Base-by-base conservation (phyloP, 1,284 basidiomycete genomes). In the Tremellales sp. region DNA sequence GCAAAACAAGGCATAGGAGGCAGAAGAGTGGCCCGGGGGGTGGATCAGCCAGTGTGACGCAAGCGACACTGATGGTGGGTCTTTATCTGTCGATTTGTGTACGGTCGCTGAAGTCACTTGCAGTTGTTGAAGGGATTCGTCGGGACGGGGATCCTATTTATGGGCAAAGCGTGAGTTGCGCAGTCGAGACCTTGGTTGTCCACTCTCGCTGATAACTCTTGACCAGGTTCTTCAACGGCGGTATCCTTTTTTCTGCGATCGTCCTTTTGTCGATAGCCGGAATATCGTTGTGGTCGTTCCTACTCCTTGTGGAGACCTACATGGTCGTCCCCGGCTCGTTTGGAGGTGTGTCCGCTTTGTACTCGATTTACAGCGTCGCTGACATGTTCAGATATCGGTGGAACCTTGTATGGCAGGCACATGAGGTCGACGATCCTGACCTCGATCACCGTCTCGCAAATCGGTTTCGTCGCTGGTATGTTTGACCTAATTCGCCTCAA, bases 71-170 rank as follows among this genome's bases (percentile, higher is more conserved):
- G 36, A 94, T 95, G 90, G 88, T 87, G 59, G 42, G 79, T 68
- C 19, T 43, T 18, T 18, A 28, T 40, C 26, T 10, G 34, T 36
- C 16, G 9, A 36, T 42, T 38, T 5, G 14, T 5, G 16, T 38
- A 42, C 28, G 29, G 40, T 46, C 14, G 39, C 51, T 40, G 32
- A 32, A 48, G 18, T 40, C 29, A 31, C 41, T 33, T 34, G 19
- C 53, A 91, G 89, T 74, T 95, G 47, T 74, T 95, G 52, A 97
- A 98, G 73, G 86, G 89, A 0, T 98, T 99, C 65, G 85, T 99
- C 42, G 94, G 94, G 18, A 99, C 94, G 8, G 94, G 94, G 27
- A 85, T 98, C 10, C 73, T 98, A 22, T 98, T 98, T 77, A 80
- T 98, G 42, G 95, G 91, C 49, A 97, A 92, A 75, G 94, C 85